A percentile compares a stretch with the other conserved stretches of the same genome.
Conservation (phyloP, 176 grass and related monocot species). For the Hordeum vulgare region DNA sequence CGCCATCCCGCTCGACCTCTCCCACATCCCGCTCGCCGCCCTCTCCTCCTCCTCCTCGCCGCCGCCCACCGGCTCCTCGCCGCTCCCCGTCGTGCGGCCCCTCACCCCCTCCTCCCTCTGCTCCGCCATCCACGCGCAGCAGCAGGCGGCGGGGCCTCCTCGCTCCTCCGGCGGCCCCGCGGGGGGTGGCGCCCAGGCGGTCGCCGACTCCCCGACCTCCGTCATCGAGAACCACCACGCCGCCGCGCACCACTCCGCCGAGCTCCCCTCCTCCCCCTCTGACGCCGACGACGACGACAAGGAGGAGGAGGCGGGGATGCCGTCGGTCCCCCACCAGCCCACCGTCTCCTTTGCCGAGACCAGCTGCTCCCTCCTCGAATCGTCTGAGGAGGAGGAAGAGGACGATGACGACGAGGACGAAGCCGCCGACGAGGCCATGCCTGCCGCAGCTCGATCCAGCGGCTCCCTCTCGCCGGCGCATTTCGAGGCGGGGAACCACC, state of each 20-base stretch:
- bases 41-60: conserved; percentile 19
- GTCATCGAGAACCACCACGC: conserved; percentile 84
- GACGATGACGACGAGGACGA: conserved; percentile 3
- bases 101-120: conserved; percentile 51
- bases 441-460: conserved; percentile 23
- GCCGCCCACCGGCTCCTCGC: conserved; percentile 14
- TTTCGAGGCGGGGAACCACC: background rate
- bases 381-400: conserved; percentile 29
- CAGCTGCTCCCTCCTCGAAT: conserved; percentile 37
- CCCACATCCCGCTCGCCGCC: conserved; percentile 72
- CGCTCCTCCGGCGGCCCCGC: background rate
- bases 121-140: conserved; percentile 25
- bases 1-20: conserved; percentile 79
- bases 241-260: conserved; percentile 62
- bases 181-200: background rate
- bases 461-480: conserved; percentile 32
- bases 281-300: conserved; percentile 25
- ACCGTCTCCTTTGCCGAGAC: conserved; percentile 39
- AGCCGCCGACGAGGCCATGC: background rate
- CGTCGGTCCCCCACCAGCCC: conserved; percentile 9
- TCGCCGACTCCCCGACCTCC: conserved; percentile 67
- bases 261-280: conserved; percentile 53
- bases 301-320: background rate
- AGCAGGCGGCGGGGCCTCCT: background rate
- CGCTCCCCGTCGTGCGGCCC: conserved; percentile 77